Evolutionary conservation across 2,329 filamentous ascomycete species (phyloP), one percentile per base, ranked within the genome.

Genomic region (Cercospora berteroae): DNA sequence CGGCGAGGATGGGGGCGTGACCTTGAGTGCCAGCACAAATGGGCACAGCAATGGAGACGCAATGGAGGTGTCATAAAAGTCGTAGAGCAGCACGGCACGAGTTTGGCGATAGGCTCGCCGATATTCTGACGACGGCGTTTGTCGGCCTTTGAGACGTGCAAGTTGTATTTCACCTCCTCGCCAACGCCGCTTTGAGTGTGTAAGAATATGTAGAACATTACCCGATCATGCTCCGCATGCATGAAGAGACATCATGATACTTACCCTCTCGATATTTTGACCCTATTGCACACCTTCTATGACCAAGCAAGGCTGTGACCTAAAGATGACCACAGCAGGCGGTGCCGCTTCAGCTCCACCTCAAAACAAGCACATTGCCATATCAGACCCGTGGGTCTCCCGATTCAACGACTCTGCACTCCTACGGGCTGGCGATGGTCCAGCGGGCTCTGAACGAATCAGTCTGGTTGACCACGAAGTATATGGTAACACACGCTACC

Each of bases 1-100:
- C 78, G 92, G 93, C 70, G 90, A 97, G 70, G 88, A 90, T 69
- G 95, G 95, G 27, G 84, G 83, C 25, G 94, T 97, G 29, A 91
- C 89, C 69, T 88, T 98, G 75, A 77, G 76, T 33, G 89, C 91
- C 36, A 67, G 62, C 25, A 60, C 71, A 10, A 71, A 72, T 39
- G 70, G 70, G 10, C 64, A 66, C 18, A 69, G 66, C 55, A 72
- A 71, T 52, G 69, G 71, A 13, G 69, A 72, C 79, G 87, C 86
- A 1, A 91, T 92, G 89, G 89, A 92, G 72, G 83, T 89, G 57
- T 89, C 87, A 65, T 89, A 65, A 56, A 3, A 29, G 16, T 44
- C 25, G 25, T 60, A 56, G 57, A 58, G 65, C 63, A 72, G 66
- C 65, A 69, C 58, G 67, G 66, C 67, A 65, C 23, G 50, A 58